Conservation (phyloP, 2,329 filamentous ascomycete genomes). For the Sarocladium strictum region DNA sequence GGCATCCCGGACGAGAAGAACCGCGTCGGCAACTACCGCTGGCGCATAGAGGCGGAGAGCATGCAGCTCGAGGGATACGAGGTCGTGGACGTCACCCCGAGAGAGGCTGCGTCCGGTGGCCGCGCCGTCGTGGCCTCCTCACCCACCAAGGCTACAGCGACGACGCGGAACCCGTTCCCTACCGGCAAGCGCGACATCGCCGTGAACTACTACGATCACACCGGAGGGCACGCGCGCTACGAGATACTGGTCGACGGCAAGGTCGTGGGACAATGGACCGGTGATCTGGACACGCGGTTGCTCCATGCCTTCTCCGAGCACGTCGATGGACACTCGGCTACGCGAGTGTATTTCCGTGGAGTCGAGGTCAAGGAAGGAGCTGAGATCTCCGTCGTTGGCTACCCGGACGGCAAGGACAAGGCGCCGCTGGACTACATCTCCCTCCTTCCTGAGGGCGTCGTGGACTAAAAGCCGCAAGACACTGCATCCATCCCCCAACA, state of each 20-base stretch:
- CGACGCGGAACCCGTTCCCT: slow-evolving; percentile 37
- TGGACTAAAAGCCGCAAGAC: slow-evolving; percentile 50
- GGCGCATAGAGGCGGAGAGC: slow-evolving; percentile 62
- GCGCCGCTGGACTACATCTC: slow-evolving; percentile 64
- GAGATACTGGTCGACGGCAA: slow-evolving; percentile 46
- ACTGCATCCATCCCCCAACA: no score
- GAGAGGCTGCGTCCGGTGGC: slow-evolving; percentile 51
- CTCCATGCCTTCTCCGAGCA: slow-evolving; percentile 53
- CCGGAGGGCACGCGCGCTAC: slow-evolving; percentile 49
- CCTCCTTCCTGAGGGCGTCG: slow-evolving; percentile 50
- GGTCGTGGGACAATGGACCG: slow-evolving; percentile 51
- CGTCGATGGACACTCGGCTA: slow-evolving; percentile 60
- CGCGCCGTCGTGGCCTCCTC: slow-evolving; percentile 48
- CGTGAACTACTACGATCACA: slow-evolving; percentile 61
- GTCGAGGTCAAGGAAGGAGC: slow-evolving; percentile 46
- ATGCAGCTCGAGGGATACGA: slow-evolving; percentile 57
- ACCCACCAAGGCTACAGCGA: slow-evolving; percentile 41
- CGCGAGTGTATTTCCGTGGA: slow-evolving; percentile 50
- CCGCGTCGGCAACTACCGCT: slow-evolving; percentile 55
- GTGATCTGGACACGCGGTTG: slow-evolving; percentile 52
- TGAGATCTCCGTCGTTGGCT: slow-evolving; percentile 47
- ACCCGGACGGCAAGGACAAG: slow-evolving; percentile 52
- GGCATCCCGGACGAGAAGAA: slow-evolving; percentile 49
- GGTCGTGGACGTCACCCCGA: slow-evolving; percentile 46
- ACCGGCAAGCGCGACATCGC: slow-evolving; percentile 56